A percentile compares a stretch with the other conserved stretches of the same genome.
phyloP scores from a whole-genome alignment of 176 grass and related monocot genomes.

The Ampelocalamus luodianensis region DNA sequence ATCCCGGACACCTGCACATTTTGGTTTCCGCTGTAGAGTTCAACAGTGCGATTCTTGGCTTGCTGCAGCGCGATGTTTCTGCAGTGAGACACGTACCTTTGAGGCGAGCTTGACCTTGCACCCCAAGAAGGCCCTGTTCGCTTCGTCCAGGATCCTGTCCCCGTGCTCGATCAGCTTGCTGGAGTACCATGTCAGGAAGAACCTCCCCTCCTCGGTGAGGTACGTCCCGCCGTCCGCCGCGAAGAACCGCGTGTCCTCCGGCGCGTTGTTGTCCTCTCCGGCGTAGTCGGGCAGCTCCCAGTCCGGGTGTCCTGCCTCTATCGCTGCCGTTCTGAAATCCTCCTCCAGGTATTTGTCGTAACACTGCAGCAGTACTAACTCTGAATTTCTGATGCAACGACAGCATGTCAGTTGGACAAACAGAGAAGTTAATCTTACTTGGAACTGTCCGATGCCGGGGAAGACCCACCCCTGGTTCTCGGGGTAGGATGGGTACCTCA shows the following conservation, averaged over 20 bases:
- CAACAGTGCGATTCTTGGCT: background rate
- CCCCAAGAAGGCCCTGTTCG: slow-evolving; percentile 67
- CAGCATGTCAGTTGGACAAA: background rate
- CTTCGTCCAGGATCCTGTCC: slow-evolving; percentile 61
- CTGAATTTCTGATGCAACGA: background rate
- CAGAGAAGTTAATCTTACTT: slow-evolving; percentile 26
- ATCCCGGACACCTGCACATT: slow-evolving; percentile 65
- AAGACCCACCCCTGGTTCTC: slow-evolving; percentile 70
- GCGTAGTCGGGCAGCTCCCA: slow-evolving; percentile 63
- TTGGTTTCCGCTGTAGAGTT: background rate
- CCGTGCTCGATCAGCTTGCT: slow-evolving; percentile 70
- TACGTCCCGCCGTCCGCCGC: slow-evolving; percentile 52
- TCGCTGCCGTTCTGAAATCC: slow-evolving; percentile 61
- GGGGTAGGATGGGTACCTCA: slow-evolving; percentile 81
- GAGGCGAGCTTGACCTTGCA: slow-evolving; percentile 71
- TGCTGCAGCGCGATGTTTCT: background rate
- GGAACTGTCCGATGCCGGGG: slow-evolving; percentile 85
- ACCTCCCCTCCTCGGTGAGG: slow-evolving; percentile 54
- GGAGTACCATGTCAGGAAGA: slow-evolving; percentile 92
- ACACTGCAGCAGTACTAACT: slow-evolving; percentile 51
- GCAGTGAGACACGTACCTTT: slow-evolving; percentile 30
- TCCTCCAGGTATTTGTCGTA: slow-evolving; percentile 73
- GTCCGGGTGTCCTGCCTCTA: slow-evolving; percentile 57
- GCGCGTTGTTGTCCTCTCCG: slow-evolving; percentile 59
- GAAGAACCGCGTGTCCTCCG: slow-evolving; percentile 75